Evolutionary conservation across 805 yeast genomes (phyloP).

Genomic region (Dipodascus geniculatus): DNA sequence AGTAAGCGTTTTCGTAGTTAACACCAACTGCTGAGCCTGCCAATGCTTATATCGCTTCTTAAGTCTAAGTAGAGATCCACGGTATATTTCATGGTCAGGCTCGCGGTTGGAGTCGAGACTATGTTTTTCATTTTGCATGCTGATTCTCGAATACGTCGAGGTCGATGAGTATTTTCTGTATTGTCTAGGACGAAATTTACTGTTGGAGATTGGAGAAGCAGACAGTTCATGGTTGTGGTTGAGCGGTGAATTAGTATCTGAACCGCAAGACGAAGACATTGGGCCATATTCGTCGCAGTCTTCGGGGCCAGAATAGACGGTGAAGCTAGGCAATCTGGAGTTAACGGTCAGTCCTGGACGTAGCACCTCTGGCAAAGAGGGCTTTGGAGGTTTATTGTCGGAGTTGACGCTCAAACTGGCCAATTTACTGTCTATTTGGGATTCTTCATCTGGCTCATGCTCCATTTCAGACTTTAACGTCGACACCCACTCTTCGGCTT

Average conservation of each 20-base stretch:
- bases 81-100: slow-evolving; percentile 28
- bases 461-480: not conserved
- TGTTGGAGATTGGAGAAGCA: not conserved
- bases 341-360: not conserved
- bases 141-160: not conserved
- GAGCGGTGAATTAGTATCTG: not conserved
- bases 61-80: slow-evolving; percentile 32
- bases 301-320: not conserved
- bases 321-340: not conserved
- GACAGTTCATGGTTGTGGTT: not conserved
- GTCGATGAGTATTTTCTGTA: not conserved
- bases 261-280: not conserved
- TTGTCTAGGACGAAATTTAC: not conserved
- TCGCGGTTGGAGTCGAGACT: slow-evolving; percentile 6
- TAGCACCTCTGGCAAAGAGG: not conserved
- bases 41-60: slow-evolving; percentile 37
- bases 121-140: slow-evolving; percentile 1
- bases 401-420: not conserved
- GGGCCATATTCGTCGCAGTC: not conserved
- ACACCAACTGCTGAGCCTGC: slow-evolving; percentile 32
- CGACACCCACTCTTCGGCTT: slow-evolving; percentile 22
- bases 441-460: not conserved
- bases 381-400: not conserved
- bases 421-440: not conserved
- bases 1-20: slow-evolving; percentile 31